Base-by-base conservation (phyloP, 2,329 filamentous ascomycete genomes). In the Stagonosporopsis chrysanthemi region DNA sequence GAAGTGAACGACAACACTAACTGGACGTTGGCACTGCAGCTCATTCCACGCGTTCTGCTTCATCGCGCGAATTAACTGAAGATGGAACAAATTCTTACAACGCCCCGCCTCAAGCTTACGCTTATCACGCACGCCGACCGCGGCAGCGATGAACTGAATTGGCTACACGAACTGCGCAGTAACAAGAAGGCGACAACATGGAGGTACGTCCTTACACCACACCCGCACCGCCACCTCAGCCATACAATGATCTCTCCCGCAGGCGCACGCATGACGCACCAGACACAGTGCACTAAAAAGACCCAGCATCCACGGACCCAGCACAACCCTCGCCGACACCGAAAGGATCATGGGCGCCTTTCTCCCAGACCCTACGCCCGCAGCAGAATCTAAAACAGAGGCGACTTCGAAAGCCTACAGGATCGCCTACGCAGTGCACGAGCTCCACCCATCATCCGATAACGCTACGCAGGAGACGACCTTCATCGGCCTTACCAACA, bases 111-210 rank as follows among this genome's bases (percentile, higher is more conserved):
- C 14, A 68, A 73, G 36, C 56, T 76, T 45, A 75, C 69, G 14
- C 64, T 73, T 14, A 24, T 76, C 24, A 66, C 63, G 19, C 67
- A 56, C 31, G 66, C 66, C 11, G 70, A 71, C 23, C 54, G 56
- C 52, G 71, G 68, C 45, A 73, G 71, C 59, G 58, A 60, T 19
- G 74, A 75, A 47, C 47, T 75, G n/a, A 63, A 64, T n/a, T 75
- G 73, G 72, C 24, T 74, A n/a, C 72, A 76, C 49, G 60, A 69
- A 54, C 15, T 76, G 14, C 60, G 66, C 22, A 76, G 68, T 41
- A 52, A 76, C 48, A 63, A 70, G 50, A 60, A 72, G 24, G 44
- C 64, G 26, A 70, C 64, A 26, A 65, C 56, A 53, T 75, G 73
- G 72, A 76, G 71, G 74, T 72, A 68, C 56, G 38, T 46, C 8